Base-by-base conservation (phyloP, 805 yeast species). In the Wickerhamomyces bisporus region DNA sequence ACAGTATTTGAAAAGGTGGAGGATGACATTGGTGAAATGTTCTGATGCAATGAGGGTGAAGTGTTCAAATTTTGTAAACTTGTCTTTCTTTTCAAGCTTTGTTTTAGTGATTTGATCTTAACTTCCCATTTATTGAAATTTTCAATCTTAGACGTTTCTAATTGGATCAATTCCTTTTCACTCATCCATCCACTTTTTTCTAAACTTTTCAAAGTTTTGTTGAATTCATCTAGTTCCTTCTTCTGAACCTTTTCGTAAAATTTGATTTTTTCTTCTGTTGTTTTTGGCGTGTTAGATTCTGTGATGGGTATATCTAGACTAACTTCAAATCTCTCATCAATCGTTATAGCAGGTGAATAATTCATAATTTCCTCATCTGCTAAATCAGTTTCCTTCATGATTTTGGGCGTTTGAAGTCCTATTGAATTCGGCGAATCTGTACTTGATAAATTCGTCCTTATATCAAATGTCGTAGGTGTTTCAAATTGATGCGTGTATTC, bases 131-230 rank as follows among this genome's bases (percentile, higher is more conserved):
- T 43, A 6, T 38, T 38, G 42, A 48, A 49, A 28, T 52, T 51
- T 26, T 46, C 49, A 12, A 32, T 36, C 17, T 46, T 45, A 10
- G 55, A 45, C 8, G 28, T 34, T 26, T 49, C 48, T 7, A 52
- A 21, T 21, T 43, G 41, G 8, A n/a, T 11, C 1, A 49, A 15
- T 34, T 52, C 55, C 15, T 29, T 36, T 14, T 42, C 42, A 20
- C 48, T 50, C 50, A 51, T 41, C 57, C 57, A 52, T 5, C 57
- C 57, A 38, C 55, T 40, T n/a, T 39, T 36, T 33, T 41, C 41
- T 12, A 52, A 30, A 26, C 44, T 39, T 16, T 38, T 26, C 15
- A 46, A 27, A 2, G 50, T 51, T 30, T 45, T 43, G 9, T 44
- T 43, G 24, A 49, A 32, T 42, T 49, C 57, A 6, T 26, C 18